Evolutionary conservation across 2,329 filamentous ascomycete genomes (phyloP).

Genomic region (Aspergillus persii): DNA sequence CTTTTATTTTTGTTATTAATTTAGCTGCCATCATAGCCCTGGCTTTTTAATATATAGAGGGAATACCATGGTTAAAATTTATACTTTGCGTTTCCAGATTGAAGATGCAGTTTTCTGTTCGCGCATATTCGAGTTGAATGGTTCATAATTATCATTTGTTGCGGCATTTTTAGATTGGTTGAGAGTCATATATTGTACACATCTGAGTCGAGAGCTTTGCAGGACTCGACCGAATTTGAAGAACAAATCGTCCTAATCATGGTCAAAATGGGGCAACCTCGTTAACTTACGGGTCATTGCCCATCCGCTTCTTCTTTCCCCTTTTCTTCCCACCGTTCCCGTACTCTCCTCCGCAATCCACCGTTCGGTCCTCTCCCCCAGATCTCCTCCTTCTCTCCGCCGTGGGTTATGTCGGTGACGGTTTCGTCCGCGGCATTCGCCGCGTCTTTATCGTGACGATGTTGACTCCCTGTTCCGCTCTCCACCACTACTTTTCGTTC

Average conservation of each 20-base stretch:
- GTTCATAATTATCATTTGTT: background rate
- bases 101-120: background rate
- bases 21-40: background rate
- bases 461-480: slow-evolving; percentile 9
- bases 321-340: slow-evolving; percentile 37
- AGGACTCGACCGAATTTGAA: background rate
- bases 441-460: slow-evolving; percentile 8
- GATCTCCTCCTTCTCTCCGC: slow-evolving; percentile 34
- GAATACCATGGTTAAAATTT: slow-evolving; percentile 8
- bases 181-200: slow-evolving; percentile 7
- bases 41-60: slow-evolving; percentile 1
- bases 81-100: background rate
- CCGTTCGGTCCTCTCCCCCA: slow-evolving; percentile 43
- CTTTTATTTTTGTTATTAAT: no score
- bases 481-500: slow-evolving; percentile 40
- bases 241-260: slow-evolving; percentile 1
- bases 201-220: background rate
- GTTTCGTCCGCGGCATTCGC: no score
- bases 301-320: slow-evolving; percentile 13
- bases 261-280: slow-evolving; percentile 9
- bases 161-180: slow-evolving; percentile 2
- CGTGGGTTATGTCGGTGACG: background rate
- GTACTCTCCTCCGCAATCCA: slow-evolving; percentile 40
- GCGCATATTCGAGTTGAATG: background rate
- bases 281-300: slow-evolving; percentile 7